Evolutionary conservation across 305 asterid genomes (phyloP), one percentile per base, ranked within the genome.

Genomic region (Solanum hybrid): DNA sequence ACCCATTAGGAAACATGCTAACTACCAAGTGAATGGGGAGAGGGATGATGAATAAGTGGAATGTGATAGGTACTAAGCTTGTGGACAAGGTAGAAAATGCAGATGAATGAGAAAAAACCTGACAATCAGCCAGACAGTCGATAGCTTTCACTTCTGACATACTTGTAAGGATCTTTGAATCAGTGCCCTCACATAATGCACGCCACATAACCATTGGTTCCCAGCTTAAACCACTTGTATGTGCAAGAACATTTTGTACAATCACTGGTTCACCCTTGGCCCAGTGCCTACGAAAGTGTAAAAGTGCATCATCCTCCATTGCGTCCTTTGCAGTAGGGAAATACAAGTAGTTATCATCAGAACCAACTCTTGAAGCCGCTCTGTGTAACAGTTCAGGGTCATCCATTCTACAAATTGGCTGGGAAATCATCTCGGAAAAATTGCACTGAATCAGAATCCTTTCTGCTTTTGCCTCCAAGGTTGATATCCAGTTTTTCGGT

Each of bases 131-230:
- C 83, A 96, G 92, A 90, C 99, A 97, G 92, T 97, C 99, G 15
- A 97, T 93, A 82, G 99, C 98, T 92, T 95, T 97, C 45, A 97
- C 99, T 79, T 92, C 94, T 10, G 96, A 93, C 93, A 91, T 94
- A 90, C 92, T 95, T 80, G 97, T 91, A 91, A 93, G 82, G 85
- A 91, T 89, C 45, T 78, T 76, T 10, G 82, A 90, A 91, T 96
- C 94, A 36, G 88, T 79, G 89, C 92, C 94, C 92, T 94, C 97
- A 76, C 95, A 92, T 92, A 97, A 90, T 78, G 98, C 98, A 72
- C 99, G 99, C 98, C 94, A 94, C 98, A 97, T 96, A 78, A 97
- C 99, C 98, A 92, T 92, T 15, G 99, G 99, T 91, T 96, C 99
- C 99, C 99, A 97, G 90, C 99, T 97, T 89, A 97, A 90, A 10